Conservation (phyloP, 192 early-diverging fungal genomes). For the Diversispora epigaea region DNA sequence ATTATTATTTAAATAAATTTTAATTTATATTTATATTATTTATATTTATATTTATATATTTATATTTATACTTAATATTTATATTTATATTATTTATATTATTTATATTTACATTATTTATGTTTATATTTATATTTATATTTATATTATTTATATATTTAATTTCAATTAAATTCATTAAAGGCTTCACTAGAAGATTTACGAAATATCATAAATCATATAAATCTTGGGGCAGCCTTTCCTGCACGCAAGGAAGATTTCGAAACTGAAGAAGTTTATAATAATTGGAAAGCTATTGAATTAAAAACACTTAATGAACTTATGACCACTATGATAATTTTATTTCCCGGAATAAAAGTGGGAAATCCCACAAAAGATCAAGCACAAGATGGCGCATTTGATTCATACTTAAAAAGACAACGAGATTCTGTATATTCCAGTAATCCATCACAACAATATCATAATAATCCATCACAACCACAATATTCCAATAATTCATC, state of each 20-base stretch:
- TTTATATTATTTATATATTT: too few species aligned
- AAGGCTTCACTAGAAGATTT: conserved; percentile 29
- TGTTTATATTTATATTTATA: too few species aligned
- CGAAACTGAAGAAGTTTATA: conserved; percentile 26
- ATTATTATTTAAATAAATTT: not conserved
- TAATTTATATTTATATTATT: not conserved
- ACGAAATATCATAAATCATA: conserved; percentile 16
- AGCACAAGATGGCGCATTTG: too few species aligned
- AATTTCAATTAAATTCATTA: too few species aligned
- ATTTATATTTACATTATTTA: too few species aligned
- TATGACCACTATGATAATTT: not conserved
- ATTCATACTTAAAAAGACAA: not conserved
- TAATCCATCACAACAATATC: conserved; percentile 9
- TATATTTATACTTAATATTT: too few species aligned
- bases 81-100: too few species aligned
- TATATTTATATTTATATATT: not conserved
- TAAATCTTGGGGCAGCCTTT: conserved; percentile 24
- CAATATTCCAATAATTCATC: not conserved
- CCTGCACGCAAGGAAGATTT: conserved; percentile 30
- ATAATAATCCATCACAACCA: not conserved
- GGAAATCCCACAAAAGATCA: not conserved
- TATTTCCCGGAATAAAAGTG: not conserved
- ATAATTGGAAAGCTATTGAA: conserved; percentile 30
- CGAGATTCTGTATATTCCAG: not conserved
- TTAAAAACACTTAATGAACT: conserved; percentile 17